A percentile compares a stretch with the other conserved stretches of the same genome.
Conservation (phyloP, 345 rosid genomes). For the Schrenkiella parvula region DNA sequence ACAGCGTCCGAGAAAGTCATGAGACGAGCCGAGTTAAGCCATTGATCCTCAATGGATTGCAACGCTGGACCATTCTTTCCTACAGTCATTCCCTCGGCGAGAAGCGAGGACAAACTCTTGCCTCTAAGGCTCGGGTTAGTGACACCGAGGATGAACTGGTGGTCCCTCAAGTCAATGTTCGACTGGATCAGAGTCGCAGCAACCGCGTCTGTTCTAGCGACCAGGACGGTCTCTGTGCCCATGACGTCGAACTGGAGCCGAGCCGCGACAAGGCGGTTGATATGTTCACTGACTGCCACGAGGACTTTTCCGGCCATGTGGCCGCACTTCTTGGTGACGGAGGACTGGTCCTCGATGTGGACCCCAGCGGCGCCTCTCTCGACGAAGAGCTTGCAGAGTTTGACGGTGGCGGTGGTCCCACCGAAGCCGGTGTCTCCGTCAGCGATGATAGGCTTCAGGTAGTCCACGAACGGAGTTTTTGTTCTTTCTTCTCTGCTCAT, state of each 20-base stretch:
- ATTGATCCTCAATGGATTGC: conserved; percentile 79
- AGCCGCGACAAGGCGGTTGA: conserved; percentile 89
- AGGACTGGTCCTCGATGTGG: conserved; percentile 92
- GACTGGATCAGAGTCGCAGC: conserved; percentile 82
- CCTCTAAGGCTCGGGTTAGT: conserved; percentile 75
- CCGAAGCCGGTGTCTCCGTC: conserved; percentile 98
- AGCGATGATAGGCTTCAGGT: conserved; percentile 91
- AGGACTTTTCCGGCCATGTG: conserved; percentile 98
- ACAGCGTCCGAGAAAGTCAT: conserved; percentile 79
- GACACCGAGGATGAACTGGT: conserved; percentile 86
- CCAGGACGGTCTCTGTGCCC: conserved; percentile 90
- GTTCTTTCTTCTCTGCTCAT: conserved; percentile 81
- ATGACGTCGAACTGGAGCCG: conserved; percentile 91
- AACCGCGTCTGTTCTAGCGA: conserved; percentile 90
- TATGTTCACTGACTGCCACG: conserved; percentile 85
- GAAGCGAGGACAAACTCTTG: conserved; percentile 53
- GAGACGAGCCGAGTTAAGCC: conserved; percentile 68
- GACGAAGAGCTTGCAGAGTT: conserved; percentile 91
- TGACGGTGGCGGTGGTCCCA: conserved; percentile 88
- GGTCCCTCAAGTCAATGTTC: conserved; percentile 81
- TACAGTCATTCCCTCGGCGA: conserved; percentile 71
- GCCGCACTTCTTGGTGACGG: conserved; percentile 91
- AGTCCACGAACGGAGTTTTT: conserved; percentile 78
- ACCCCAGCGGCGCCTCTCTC: conserved; percentile 98
- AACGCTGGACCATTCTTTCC: conserved; percentile 75